These are phyloP conservation scores for Barnettozyma californica DNA, from an alignment of 805 yeast genomes.

Conservation along the genomic window DNA sequence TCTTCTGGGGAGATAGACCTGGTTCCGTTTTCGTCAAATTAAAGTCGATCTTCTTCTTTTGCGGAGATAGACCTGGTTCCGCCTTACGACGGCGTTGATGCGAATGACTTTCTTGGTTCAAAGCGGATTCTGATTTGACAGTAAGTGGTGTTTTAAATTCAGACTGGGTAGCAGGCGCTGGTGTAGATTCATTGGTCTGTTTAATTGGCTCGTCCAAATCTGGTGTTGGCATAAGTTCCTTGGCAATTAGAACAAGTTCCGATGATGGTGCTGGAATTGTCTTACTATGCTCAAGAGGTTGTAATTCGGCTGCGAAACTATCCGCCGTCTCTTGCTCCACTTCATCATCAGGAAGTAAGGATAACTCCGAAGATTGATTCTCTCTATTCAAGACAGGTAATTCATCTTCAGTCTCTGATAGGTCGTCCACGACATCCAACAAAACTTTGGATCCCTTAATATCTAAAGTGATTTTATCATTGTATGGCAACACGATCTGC, in stretches of 20 bases:
- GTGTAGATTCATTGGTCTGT: background rate
- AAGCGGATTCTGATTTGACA: constrained; percentile 11
- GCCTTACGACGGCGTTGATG: constrained; percentile 27
- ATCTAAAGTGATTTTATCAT: constrained; percentile 59
- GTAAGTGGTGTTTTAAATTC: constrained; percentile 11
- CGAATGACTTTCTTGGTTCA: constrained; percentile 15
- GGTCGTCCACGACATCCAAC: constrained; percentile 44
- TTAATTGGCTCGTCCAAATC: background rate
- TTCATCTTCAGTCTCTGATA: constrained; percentile 36
- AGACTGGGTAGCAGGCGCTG: background rate
- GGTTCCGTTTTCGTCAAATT: constrained; percentile 23
- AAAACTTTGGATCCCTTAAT: constrained; percentile 60
- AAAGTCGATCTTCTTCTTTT: constrained; percentile 23
- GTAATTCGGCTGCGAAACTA: background rate
- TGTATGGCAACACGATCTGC: constrained; percentile 56
- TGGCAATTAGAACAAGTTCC: background rate
- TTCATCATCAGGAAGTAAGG: constrained; percentile 1
- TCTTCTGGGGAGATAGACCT: constrained; percentile 27
- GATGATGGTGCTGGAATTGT: background rate
- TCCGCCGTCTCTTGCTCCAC: background rate
- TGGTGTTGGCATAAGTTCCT: background rate
- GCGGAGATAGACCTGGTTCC: constrained; percentile 27
- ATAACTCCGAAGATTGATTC: constrained; percentile 7
- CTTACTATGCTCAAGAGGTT: constrained; percentile 6
- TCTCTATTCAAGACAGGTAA: constrained; percentile 20